Evolutionary conservation across 441 rosid species (phyloP), one percentile per base, ranked within the genome.

Genomic region (Adansonia madagascariensis): DNA sequence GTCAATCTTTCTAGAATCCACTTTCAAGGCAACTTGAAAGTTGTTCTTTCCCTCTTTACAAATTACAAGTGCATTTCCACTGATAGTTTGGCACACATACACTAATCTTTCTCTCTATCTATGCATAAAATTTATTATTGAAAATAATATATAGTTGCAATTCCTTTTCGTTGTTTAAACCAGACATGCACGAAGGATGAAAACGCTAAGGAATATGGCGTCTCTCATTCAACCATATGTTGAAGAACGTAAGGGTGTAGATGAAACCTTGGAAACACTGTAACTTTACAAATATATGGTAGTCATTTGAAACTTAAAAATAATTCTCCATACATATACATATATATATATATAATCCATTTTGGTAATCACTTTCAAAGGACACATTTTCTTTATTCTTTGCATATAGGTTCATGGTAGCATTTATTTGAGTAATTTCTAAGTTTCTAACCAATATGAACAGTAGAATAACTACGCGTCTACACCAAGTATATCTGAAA

Each of bases 1-100:
- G 67, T 27, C 49, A 64, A 80, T 24, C 4, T 67, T 57, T 50
- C 63, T 46, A 68, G 59, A 70, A 63, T 80, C 76, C 79, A 70
- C 76, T 70, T 75, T 35, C 64, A 6, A 41, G 35, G 61, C 78
- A 67, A 79, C 75, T 74, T 49, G 79, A 59, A 53, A 53, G 22
- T 69, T 74, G n/a, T 15, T 75, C 7, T 39, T 4, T 43, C 39
- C 53, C 46, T 31, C 5, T 9, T 14, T 31, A 12, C 66, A 61
- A 61, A 1, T 24, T 61, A 27, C 4, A 11, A 5, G n/a, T 27
- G 18, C 41, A 61, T 17, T 43, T 35, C 46, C 71, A 50, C 14
- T 50, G 55, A n/a, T 50, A 50, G 6, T 4, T 41, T 4, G 8
- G 8, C 1, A 43, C 2, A 50, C 27, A 24, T 24, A 24, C 27